Evolutionary conservation across 2,329 filamentous ascomycete species (phyloP), one percentile per base, ranked within the genome.

Genomic region (Neopestalotiopsis rosae): DNA sequence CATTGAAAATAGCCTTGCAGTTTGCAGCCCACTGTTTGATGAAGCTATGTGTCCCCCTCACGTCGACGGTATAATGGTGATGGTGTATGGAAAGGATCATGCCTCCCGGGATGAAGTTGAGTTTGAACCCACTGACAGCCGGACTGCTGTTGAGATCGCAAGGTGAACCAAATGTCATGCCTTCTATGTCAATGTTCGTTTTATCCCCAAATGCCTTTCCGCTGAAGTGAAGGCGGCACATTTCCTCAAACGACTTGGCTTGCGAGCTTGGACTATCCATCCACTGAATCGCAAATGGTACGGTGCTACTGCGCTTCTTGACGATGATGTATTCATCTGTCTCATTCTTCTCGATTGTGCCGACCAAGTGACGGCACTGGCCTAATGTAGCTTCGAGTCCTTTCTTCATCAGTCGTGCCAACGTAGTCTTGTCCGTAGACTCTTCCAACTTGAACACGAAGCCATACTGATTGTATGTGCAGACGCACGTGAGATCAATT

Each of bases 401-500:
- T 32, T 28, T 13, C 38, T 49, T 28, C 7, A 45, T 14, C 28
- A 64, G 10, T 10, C 9, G 10, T n/a, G 40, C 59, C n/a, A 64
- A n/a, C 7, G 34, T 12, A 20, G 10, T 28, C 40, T 17, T 45
- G 12, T 64, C 28, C n/a, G 61, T 49, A 7, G 30, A 28, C 17
- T 28, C 38, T 14, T 64, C 61, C n/a, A 64, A 32, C 28, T 49
- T 45, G 40, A 64, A 64, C 10, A 64, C n/a, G 34, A 52, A 49
- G 17, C 14, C 59, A 52, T 64, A 52, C 12, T 64, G 34, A 20
- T 64, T 64, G 12, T 49, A 64, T n/a, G 61, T 64, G 28, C 61
- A 64, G 5, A 49, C 61, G 24, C 34, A 45, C 24, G 40, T 24
- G 20, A 28, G 40, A 13, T 64, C 61, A 6, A 64, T 34, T 13